Percentiles rank a stretch among this genome's conserved stretches.
These are phyloP conservation scores for Penicillium turbatum DNA, from an alignment of 495 filamentous ascomycete genomes.

Conservation along the genomic window DNA sequence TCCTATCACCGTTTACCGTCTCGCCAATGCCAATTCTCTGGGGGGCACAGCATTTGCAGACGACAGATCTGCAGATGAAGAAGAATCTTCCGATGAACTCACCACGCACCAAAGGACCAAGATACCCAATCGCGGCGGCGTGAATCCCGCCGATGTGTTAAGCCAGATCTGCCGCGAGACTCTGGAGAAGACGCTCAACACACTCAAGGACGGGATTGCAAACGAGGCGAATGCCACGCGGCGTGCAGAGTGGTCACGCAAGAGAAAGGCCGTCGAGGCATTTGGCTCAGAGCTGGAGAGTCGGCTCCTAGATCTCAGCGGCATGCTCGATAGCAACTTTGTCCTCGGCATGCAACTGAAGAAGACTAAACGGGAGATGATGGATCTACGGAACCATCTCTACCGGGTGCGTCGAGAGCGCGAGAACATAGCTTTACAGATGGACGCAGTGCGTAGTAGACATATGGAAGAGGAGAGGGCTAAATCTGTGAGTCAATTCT, in stretches of 20 bases:
- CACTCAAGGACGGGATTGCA: constrained; percentile 36
- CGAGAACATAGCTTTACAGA: constrained; percentile 61
- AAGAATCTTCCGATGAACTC: constrained; percentile 35
- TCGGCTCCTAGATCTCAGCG: constrained; percentile 51
- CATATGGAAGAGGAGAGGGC: constrained; percentile 44
- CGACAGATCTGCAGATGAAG: constrained; percentile 26
- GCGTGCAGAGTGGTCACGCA: constrained; percentile 54
- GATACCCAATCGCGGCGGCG: constrained; percentile 54
- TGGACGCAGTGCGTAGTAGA: constrained; percentile 62
- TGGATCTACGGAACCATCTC: constrained; percentile 59
- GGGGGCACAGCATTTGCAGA: constrained; percentile 14
- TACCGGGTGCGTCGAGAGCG: constrained; percentile 59
- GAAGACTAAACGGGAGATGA: constrained; percentile 60
- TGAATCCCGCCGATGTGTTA: constrained; percentile 66
- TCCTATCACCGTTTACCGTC: constrained; percentile 43
- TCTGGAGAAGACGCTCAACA: constrained; percentile 48
- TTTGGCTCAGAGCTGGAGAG: constrained; percentile 63
- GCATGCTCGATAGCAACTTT: constrained; percentile 60
- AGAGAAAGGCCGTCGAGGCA: constrained; percentile 60
- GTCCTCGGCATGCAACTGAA: constrained; percentile 58
- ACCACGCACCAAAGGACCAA: constrained; percentile 29
- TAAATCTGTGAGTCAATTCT: constrained; percentile 29
- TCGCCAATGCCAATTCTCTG: constrained; percentile 35
- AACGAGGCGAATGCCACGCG: constrained; percentile 35
- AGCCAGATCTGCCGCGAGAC: constrained; percentile 67